Percentiles rank a stretch among this genome's conserved stretches.
Conservation (phyloP, 768 basidiomycete species). For the Agaricus blazei region DNA sequence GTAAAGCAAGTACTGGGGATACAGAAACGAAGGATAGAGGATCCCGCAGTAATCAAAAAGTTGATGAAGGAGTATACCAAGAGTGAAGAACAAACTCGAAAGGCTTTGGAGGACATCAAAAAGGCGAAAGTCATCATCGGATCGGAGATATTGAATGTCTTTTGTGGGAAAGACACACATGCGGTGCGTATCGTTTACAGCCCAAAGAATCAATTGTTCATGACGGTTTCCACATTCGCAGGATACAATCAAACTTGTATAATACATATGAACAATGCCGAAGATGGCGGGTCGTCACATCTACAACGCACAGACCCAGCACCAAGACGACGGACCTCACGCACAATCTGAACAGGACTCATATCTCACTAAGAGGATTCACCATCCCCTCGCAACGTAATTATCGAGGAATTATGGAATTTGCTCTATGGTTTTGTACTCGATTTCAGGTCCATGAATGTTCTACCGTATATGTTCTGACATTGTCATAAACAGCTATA, state of each 20-base stretch:
- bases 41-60: background rate
- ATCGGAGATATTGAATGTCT: background rate
- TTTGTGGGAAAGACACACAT: background rate
- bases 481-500: background rate
- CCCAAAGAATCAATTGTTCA: background rate
- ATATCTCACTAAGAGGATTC: background rate
- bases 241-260: background rate
- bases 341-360: background rate
- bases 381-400: conserved; percentile 2
- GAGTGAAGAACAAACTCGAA: conserved; percentile 1
- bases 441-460: background rate
- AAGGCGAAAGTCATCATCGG: background rate
- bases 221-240: background rate
- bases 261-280: too few species aligned
- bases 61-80: conserved; percentile 3
- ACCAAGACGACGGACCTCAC: conserved; percentile 11
- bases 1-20: background rate
- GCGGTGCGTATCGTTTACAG: background rate
- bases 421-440: background rate
- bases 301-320: conserved; percentile 11
- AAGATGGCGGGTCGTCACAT: too few species aligned
- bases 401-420: conserved; percentile 5
- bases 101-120: background rate
- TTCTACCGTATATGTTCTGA: background rate
- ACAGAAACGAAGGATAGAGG: background rate